These are phyloP conservation scores for Sarocladium kiliense DNA, from an alignment of 2,329 filamentous ascomycete species.

Conservation along the genomic window DNA sequence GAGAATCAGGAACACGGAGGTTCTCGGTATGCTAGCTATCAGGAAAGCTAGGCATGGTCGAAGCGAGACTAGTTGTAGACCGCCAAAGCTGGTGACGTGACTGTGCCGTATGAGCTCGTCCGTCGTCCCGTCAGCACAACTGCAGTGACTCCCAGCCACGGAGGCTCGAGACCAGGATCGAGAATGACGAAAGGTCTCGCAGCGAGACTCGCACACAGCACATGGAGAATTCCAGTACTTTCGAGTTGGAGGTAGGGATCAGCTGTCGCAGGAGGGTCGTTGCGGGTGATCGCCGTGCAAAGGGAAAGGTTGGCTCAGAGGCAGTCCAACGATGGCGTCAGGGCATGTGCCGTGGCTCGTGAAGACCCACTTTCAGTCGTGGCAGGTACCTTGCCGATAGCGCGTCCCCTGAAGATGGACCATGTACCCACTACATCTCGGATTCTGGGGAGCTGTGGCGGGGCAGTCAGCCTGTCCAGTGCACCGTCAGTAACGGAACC, in stretches of 20 bases:
- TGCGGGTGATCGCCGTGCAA: not conserved
- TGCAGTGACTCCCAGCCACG: not conserved
- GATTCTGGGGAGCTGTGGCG: not conserved
- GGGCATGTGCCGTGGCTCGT: not conserved
- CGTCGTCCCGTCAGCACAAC: no score
- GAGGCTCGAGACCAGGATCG: not conserved
- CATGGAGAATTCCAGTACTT: not conserved
- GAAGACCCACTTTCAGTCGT: not conserved
- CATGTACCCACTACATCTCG: not conserved
- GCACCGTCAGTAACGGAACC: not conserved
- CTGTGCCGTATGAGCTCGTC: not conserved
- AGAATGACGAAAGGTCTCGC: constrained; percentile 1
- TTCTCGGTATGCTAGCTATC: not conserved
- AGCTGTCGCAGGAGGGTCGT: not conserved
- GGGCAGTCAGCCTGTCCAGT: not conserved
- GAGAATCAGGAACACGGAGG: not conserved
- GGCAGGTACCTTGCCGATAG: not conserved
- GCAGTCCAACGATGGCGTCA: constrained; percentile 1
- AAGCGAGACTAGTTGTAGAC: constrained; percentile 4
- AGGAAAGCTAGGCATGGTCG: not conserved
- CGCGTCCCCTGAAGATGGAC: not conserved
- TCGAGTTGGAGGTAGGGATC: not conserved
- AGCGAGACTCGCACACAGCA: not conserved
- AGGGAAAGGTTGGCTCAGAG: not conserved
- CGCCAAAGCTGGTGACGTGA: not conserved